phyloP scores from a whole-genome alignment of 2,329 filamentous ascomycete genomes.

The Sclerotinia borealis region DNA sequence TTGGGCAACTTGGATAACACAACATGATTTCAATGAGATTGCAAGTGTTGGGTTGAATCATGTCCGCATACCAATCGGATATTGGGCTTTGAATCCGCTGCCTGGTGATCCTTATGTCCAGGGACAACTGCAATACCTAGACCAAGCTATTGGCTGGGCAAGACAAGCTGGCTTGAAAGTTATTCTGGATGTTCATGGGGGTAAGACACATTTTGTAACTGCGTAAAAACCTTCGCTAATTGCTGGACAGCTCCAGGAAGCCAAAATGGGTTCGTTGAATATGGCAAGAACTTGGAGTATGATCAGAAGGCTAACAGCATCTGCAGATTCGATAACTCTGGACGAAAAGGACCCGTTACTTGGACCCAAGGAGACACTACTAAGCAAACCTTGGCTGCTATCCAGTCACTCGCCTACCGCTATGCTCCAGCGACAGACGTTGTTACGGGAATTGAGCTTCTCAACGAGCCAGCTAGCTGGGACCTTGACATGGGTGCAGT shows the following conservation, averaged over 20 bases:
- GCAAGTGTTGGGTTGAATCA: constrained; percentile 49
- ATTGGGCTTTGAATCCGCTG: constrained; percentile 53
- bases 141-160: constrained; percentile 54
- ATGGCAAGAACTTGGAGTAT: not conserved
- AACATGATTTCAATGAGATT: constrained; percentile 39
- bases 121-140: constrained; percentile 53
- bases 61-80: constrained; percentile 59
- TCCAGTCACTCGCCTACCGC: constrained; percentile 36
- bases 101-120: constrained; percentile 55
- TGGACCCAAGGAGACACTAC: constrained; percentile 43
- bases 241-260: constrained; percentile 45
- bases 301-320: not conserved
- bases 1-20: constrained; percentile 50
- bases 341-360: constrained; percentile 40
- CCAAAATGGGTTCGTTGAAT: constrained; percentile 46
- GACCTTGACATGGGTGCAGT: constrained; percentile 33
- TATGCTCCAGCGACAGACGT: constrained; percentile 38
- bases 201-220: constrained; percentile 34
- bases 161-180: constrained; percentile 52
- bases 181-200: constrained; percentile 62
- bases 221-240: constrained; percentile 1
- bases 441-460: constrained; percentile 38
- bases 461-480: constrained; percentile 37
- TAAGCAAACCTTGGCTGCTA: constrained; percentile 33
- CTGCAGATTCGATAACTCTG: constrained; percentile 54